Evolutionary conservation across 805 yeast genomes (phyloP), one percentile per base, ranked within the genome.

Genomic region (Teunomyces stri): DNA sequence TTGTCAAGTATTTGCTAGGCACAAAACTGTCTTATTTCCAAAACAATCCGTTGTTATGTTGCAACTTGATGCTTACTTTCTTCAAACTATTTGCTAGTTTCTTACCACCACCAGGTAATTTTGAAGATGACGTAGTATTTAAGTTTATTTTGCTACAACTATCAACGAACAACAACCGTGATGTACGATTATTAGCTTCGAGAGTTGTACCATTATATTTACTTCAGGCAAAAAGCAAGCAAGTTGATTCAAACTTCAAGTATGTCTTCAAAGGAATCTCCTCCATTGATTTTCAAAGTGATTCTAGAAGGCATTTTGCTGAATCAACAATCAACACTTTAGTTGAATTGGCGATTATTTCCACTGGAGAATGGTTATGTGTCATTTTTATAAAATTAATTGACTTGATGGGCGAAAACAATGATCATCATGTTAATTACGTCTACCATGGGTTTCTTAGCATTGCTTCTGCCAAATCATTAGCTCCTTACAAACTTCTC

Each of bases 401-500:
- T 6, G 85, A 82, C 48, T 76, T 80, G 20, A 71, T 90, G 51
- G 85, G 85, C 4, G 86, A 85, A 13, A 57, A 71, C 2, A 84
- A 84, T 60, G 81, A 80, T 44, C 85, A 84, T 55, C 82, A 81
- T 51, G 78, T 83, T 0, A 81, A 88, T 54, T 69, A 87, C 54
- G 89, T 89, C 0, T 81, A 82, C 52, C 84, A 83, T 57, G 80
- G 81, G 47, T 66, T 92, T 3, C 67, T 79, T 18, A 66, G 75
- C 29, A 74, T 87, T 10, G 85, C 97, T 0, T 56, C 67, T 13
- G 70, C 80, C 1, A 79, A 80, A 53, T 65, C 72, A 1, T 67
- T 79, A 30, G 80, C 96, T 0, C 84, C 96, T 0, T 90, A 92
- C 80, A 88, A 86, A 60, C 65, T 92, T 11, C 69, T 89, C 16